Conservation (phyloP, 176 grass and related monocot species). For the Carex parvula region DNA sequence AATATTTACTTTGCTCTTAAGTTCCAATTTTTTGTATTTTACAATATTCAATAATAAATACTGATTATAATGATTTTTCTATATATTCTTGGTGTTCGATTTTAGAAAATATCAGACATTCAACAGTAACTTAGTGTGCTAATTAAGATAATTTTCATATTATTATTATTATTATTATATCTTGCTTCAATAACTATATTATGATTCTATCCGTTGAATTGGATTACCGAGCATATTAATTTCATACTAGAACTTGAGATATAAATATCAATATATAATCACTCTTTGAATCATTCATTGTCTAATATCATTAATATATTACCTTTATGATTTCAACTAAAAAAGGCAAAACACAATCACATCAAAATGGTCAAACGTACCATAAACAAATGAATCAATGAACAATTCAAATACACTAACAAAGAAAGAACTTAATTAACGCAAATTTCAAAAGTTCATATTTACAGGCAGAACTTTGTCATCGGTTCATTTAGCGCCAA, state of each 20-base stretch:
- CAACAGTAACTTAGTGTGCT: neutral
- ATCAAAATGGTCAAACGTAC: conserved; percentile 1
- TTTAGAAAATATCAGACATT: neutral
- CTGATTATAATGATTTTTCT: neutral
- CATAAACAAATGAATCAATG: conserved; percentile 13
- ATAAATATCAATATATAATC: neutral
- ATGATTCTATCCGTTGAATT: neutral
- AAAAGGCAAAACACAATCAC: neutral
- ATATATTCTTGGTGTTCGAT: neutral
- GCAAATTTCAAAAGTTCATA: neutral
- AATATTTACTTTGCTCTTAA: no score
- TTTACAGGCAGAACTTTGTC: conserved; percentile 11
- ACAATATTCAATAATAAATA: neutral
- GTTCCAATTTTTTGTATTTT: neutral
- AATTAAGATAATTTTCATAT: neutral
- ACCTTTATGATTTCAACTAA: neutral
- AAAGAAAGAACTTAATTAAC: neutral
- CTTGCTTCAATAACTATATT: neutral
- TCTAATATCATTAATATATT: no score
- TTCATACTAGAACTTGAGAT: neutral
- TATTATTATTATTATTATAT: neutral
- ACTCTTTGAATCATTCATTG: neutral
- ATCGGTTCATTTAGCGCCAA: neutral
- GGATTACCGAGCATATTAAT: conserved; percentile 2
- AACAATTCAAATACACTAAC: conserved; percentile 6